Base-by-base conservation (phyloP, 768 basidiomycete genomes). In the Dioszegia crocea region DNA sequence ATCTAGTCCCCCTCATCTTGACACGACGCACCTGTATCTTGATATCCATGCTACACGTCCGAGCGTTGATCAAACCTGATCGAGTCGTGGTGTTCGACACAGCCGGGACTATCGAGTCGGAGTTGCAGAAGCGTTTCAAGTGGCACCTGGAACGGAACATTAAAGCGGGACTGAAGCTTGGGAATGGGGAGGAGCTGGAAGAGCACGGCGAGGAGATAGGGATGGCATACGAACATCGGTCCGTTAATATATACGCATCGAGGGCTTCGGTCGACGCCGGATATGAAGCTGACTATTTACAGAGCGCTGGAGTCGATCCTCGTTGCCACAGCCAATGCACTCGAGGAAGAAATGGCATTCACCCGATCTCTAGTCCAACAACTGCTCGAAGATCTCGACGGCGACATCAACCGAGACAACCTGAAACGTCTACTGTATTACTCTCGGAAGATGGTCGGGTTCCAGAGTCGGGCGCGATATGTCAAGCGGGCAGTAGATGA, bases 291-390 rank as follows among this genome's bases (percentile, higher is more conserved):
- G 53, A 59, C 44, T 38, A 45, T 48, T 6, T 6, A n/a, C 72
- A 92, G 93, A 55, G 94, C 94, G 2, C 81, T 97, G 38, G 94
- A 98, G 67, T 93, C 92, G 0, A 86, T 96, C 57, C 81, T 98
- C 41, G 83, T 94, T 40, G 94, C 91, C 39, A 90, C 94, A 10
- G 79, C 93, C 57, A 89, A 88, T 64, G 92, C 94, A 4, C 81
- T 98, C 23, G 94, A 97, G 79, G 91, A 91, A 30, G 94, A 98
- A 79, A 88, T 97, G 88, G 87, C 87, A 14, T 93, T 93, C 72
- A 89, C 91, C 51, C 60, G 93, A 31, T 87, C 88, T 62, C 84
- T 96, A 36, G 88, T 97, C 51, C 88, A 89, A 52, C 88, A 90
- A 3, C 80, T 98, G 10, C 80, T 98, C 29, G 89, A 89, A 17